Base-by-base conservation (phyloP, 108 stramenopile species). In the Cyclotella choctawhatcheeana region DNA sequence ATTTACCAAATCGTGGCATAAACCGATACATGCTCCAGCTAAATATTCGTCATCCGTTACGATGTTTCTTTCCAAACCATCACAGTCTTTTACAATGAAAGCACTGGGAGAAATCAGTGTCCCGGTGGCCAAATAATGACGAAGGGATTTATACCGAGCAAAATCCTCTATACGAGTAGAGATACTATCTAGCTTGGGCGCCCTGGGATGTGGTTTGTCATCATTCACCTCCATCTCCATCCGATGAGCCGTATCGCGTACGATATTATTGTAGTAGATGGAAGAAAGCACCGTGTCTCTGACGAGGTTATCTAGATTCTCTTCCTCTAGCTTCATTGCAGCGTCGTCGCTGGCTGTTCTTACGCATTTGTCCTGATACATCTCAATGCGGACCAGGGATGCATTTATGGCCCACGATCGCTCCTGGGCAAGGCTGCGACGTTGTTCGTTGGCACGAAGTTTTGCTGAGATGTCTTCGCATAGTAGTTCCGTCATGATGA, bases 31-130 rank as follows among this genome's bases (percentile, higher is more conserved):
- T 0, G 84, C 86, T 17, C 93, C 93, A 3, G 67, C 84, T 22
- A 93, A 64, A 59, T 93, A 93, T 71, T 93, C 93, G 69, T 93
- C 93, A 56, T 93, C 93, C 12, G 88, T 91, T 0, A 79, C 68
- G 13, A 71, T 70, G 21, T 50, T 67, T 32, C 75, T 71, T 33
- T 37, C 30, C n/a, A n/a, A n/a, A 34, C 55, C 8, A 27, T 66
- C 64, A 27, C 7, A 5, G 40, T 30, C n/a, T 25, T 14, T 29
- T 16, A 43, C 43, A 22, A 51, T 20, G 69, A 69, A 37, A 37
- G 58, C 48, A 64, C 44, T 48, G 55, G 82, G 27, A 71, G 82
- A 32, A 55, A 67, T 16, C 13, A 89, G 67, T 10, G 31, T 65
- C 4, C 82, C 89, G 30, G 64, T 73, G 1, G 31, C 20, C 25